Conservation (phyloP, 371 early-diverging fungal species). For the Haplosporangium sp. region DNA sequence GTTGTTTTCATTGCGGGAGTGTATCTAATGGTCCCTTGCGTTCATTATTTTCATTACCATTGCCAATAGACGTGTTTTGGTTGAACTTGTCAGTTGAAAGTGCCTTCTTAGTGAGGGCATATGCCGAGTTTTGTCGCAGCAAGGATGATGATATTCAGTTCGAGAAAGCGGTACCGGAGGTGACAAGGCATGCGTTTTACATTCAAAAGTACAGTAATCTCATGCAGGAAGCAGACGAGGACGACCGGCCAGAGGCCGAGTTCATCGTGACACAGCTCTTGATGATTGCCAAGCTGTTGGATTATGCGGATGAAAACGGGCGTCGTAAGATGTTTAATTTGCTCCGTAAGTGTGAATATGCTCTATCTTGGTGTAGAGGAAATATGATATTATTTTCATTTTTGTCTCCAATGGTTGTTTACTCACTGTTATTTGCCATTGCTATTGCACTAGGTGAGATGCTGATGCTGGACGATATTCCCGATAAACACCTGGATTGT, state of each 20-base stretch:
- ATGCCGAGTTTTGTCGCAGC: slow-evolving; percentile 63
- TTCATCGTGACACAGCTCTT: slow-evolving; percentile 84
- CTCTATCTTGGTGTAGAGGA: too few relatives aligned
- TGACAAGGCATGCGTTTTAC: slow-evolving; percentile 74
- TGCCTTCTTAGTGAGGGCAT: slow-evolving; percentile 77
- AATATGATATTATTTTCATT: not conserved
- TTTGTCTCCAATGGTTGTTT: too few relatives aligned
- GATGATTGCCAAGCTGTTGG: slow-evolving; percentile 77
- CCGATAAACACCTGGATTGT: slow-evolving; percentile 75
- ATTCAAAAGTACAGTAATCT: slow-evolving; percentile 74
- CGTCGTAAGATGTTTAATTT: slow-evolving; percentile 82
- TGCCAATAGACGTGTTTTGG: slow-evolving; percentile 75
- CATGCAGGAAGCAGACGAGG: slow-evolving; percentile 68
- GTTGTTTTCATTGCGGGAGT: not conserved
- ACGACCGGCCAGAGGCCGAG: slow-evolving; percentile 72
- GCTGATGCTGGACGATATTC: slow-evolving; percentile 74
- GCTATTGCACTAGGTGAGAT: slow-evolving; percentile 65
- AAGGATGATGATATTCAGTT: slow-evolving; percentile 63
- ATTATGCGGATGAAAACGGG: slow-evolving; percentile 91
- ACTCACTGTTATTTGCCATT: not conserved
- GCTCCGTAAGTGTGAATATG: slow-evolving; percentile 64
- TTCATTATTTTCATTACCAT: not conserved
- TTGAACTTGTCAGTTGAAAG: slow-evolving; percentile 81
- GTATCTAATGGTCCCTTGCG: not conserved
- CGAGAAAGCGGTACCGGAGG: slow-evolving; percentile 80